Evolutionary conservation across 2,329 filamentous ascomycete species (phyloP), one percentile per base, ranked within the genome.

Genomic region (Penicillium sp.): DNA sequence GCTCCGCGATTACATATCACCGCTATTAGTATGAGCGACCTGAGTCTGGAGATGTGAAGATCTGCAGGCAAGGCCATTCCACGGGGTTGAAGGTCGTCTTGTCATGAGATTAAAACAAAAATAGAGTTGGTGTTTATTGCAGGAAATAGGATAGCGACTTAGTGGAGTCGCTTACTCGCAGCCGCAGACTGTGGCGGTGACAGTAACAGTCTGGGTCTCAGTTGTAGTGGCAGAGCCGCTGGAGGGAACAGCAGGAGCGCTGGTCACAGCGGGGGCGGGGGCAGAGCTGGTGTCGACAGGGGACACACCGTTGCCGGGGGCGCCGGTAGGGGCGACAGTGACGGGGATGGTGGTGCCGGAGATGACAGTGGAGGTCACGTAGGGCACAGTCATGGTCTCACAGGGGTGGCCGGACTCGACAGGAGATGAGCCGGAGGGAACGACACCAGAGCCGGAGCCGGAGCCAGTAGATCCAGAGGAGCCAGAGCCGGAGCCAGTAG

Each of bases 111-210:
- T 43, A 52, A 41, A 53, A 42, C 16, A 52, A 39, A 36, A 45
- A 23, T n/a, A 42, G 26, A 47, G 39, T 44, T 18, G 38, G 26
- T 47, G 29, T 39, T 26, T 23, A 52, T 42, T 36, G 38, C 16
- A 36, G 18, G 29, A 7, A 13, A 29, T 41, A 15, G 44, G 26
- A 23, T 31, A 15, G 45, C n/a, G 51, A 48, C 39, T 26, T 50
- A 23, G 28, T 18, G n/a, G 34, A 50, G 23, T 26, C 24, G 50
- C 55, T 59, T 65, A 62, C 43, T 61, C 52, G 58, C 61, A 64
- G 36, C 33, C 50, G 47, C 56, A 64, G 51, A 69, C 63, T 44
- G 60, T 68, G 41, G 64, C 59, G 39, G 61, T 64, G 42, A 65
- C 53, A 45, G 62, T 67, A 9, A 8, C 41, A n/a, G 52, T 39